Base-by-base conservation (phyloP, 805 yeast genomes). In the Zygotorulaspora florentina region DNA sequence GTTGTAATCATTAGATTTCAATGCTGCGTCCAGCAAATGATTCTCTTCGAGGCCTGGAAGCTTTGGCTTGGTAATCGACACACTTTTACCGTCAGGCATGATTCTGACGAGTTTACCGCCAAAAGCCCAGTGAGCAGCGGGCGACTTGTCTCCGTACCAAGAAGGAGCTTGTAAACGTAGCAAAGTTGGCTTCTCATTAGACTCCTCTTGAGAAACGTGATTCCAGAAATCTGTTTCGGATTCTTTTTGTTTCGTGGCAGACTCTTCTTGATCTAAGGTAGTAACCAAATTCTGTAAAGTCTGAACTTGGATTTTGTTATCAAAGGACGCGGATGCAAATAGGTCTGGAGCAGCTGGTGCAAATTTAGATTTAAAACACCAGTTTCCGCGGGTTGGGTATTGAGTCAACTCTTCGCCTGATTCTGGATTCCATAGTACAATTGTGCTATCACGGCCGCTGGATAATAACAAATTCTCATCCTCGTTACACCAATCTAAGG, bases 361-460 rank as follows among this genome's bases (percentile, higher is more conserved):
- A 72, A 90, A 93, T 56, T 77, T 77, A 10, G 96, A 78, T 68
- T 87, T 81, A 70, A 89, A 93, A 11, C 87, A 83, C 99, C 99
- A 93, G 66, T 88, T 90, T 30, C 95, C 85, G 29, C 95, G 79
- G 10, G 95, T 79, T 43, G 98, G 97, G 65, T 87, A 93, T 60
- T 87, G 86, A 4, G 93, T 95, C 52, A 91, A 69, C 58, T 79
- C 76, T 46, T 71, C 71, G 39, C 90, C 95, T 16, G 76, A 68
- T 43, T 79, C 69, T 23, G 97, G 96, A 65, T 93, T 88, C 99
- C 99, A 93, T 56, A 93, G 71, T 51, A 82, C 69, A 3, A 95
- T 87, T 27, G 87, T 71, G 64, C 89, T 89, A 67, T 93, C 99
- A 59, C 87, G 85, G 48, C 97, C 97, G 62, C 91, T 79, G n/a